Conservation (phyloP, 1,139 yeast species). For the Yamadazyma atlantica region DNA sequence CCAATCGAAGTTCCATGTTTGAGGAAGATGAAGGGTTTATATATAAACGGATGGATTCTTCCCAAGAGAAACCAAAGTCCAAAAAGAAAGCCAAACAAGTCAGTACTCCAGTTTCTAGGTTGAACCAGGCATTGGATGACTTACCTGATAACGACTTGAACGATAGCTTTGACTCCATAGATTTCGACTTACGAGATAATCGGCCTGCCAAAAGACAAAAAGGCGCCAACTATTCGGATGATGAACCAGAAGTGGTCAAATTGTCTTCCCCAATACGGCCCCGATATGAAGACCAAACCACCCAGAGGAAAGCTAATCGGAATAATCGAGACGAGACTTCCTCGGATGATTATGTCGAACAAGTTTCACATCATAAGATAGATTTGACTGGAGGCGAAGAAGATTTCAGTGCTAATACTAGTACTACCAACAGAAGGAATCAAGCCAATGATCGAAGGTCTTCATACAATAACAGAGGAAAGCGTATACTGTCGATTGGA, state of each 20-base stretch:
- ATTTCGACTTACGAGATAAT: slow-evolving; percentile 8
- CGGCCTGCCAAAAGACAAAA: slow-evolving; percentile 1
- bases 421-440: slow-evolving; percentile 1
- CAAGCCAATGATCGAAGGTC: slow-evolving; percentile 37
- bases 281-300: slow-evolving; percentile 9
- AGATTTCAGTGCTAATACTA: slow-evolving; percentile 3
- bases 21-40: slow-evolving; percentile 50
- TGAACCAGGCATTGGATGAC: slow-evolving; percentile 24
- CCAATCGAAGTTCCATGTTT: slow-evolving; percentile 14
- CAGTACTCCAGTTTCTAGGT: slow-evolving; percentile 27
- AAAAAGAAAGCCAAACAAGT: slow-evolving; percentile 18
- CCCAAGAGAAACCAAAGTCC: slow-evolving; percentile 7
- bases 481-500: slow-evolving; percentile 72
- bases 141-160: slow-evolving; percentile 15
- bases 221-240: slow-evolving; percentile 2
- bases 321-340: slow-evolving; percentile 7
- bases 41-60: slow-evolving; percentile 32
- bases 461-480: slow-evolving; percentile 61
- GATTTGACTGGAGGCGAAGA: slow-evolving; percentile 13
- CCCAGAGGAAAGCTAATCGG: not conserved
- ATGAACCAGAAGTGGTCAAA: slow-evolving; percentile 18
- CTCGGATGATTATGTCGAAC: slow-evolving; percentile 29
- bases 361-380: slow-evolving; percentile 29
- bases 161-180: slow-evolving; percentile 15
- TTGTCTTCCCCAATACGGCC: slow-evolving; percentile 28